phyloP scores from a whole-genome alignment of 116 monocot genomes.

The Phalaenopsis hybrid region DNA sequence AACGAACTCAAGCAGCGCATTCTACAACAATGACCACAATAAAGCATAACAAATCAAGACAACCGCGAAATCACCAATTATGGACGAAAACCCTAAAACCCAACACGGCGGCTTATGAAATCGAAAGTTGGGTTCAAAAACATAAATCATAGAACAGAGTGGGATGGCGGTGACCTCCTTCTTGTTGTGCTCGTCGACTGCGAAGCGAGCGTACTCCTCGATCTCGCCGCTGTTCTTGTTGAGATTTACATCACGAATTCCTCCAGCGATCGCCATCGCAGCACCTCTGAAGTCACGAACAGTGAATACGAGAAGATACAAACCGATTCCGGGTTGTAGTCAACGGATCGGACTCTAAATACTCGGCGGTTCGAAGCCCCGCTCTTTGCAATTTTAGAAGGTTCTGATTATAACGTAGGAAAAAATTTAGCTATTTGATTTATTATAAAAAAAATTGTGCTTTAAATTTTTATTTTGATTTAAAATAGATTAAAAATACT shows the following conservation, averaged over 20 bases:
- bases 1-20: conserved; percentile 52
- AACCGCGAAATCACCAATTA: neutral
- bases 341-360: too few species aligned
- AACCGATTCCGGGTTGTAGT: too few species aligned
- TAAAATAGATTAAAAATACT: too few species aligned
- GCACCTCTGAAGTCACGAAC: too few species aligned
- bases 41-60: neutral
- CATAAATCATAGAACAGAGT: neutral
- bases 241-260: conserved; percentile 14
- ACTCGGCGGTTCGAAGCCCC: too few species aligned
- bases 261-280: conserved; percentile 39
- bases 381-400: too few species aligned
- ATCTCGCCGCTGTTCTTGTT: conserved; percentile 36
- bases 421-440: too few species aligned
- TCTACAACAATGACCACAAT: conserved; percentile 21
- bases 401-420: too few species aligned
- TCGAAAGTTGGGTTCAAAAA: neutral
- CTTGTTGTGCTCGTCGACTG: conserved; percentile 77
- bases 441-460: too few species aligned
- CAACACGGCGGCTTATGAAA: too few species aligned
- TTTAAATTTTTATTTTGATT: too few species aligned
- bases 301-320: too few species aligned
- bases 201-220: conserved; percentile 62
- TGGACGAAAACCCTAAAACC: neutral
- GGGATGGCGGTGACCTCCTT: conserved; percentile 26